These are phyloP conservation scores for Penicillium sp. DNA, from an alignment of 2,329 filamentous ascomycete genomes.

Conservation along the genomic window DNA sequence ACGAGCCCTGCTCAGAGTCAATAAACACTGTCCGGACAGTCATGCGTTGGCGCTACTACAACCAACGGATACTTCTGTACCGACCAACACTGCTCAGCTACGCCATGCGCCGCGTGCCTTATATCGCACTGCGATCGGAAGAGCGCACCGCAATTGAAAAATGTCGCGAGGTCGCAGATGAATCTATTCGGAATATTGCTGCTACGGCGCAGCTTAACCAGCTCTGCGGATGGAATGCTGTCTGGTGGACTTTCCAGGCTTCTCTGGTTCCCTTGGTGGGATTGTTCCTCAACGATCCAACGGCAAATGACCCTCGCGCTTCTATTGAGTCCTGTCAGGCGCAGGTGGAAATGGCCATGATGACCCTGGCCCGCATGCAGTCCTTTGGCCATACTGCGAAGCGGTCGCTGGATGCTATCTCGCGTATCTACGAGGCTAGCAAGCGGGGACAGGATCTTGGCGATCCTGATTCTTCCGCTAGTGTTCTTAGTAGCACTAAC, in stretches of 20 bases:
- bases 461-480: slow-evolving; percentile 7
- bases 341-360: slow-evolving; percentile 46
- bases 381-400: slow-evolving; percentile 57
- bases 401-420: slow-evolving; percentile 55
- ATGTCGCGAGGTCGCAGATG: slow-evolving; percentile 60
- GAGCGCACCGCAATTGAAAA: slow-evolving; percentile 60
- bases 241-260: slow-evolving; percentile 73
- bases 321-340: slow-evolving; percentile 45
- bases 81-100: slow-evolving; percentile 62
- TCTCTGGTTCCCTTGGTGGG: slow-evolving; percentile 69
- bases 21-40: slow-evolving; percentile 62
- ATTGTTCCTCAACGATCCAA: slow-evolving; percentile 47
- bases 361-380: slow-evolving; percentile 45
- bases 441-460: slow-evolving; percentile 23
- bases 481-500: slow-evolving; percentile 1
- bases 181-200: slow-evolving; percentile 64
- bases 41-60: slow-evolving; percentile 76
- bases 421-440: slow-evolving; percentile 54
- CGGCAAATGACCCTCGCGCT: slow-evolving; percentile 52
- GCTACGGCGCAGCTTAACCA: slow-evolving; percentile 62
- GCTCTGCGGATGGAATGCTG: slow-evolving; percentile 71
- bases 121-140: slow-evolving; percentile 47
- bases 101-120: slow-evolving; percentile 46
- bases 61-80: slow-evolving; percentile 66
- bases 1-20: slow-evolving; percentile 60